These are phyloP conservation scores for Mycosphaerella arachidis DNA, from an alignment of 2,329 filamentous ascomycete species.

Conservation along the genomic window DNA sequence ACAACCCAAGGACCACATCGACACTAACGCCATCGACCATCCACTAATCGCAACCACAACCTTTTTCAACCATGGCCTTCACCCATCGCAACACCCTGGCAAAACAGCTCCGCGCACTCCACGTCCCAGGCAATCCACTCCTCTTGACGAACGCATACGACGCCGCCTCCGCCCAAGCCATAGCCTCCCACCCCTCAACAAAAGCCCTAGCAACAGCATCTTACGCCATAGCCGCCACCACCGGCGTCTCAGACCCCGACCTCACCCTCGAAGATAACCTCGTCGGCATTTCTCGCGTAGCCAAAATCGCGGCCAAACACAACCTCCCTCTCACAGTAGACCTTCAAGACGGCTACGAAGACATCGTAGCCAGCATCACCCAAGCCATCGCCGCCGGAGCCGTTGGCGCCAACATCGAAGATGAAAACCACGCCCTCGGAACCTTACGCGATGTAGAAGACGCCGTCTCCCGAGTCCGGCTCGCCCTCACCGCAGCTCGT, in stretches of 20 bases:
- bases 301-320: conserved; percentile 36
- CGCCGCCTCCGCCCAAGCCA: conserved; percentile 43
- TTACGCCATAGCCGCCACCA: conserved; percentile 33
- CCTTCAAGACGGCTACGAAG: conserved; percentile 58
- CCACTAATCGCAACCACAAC: too few species aligned
- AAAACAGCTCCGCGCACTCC: conserved; percentile 37
- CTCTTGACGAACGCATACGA: conserved; percentile 57
- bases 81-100: conserved; percentile 10
- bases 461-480: conserved; percentile 47
- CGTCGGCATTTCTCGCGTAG: conserved; percentile 42
- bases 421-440: conserved; percentile 40
- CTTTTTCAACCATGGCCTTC: conserved; percentile 4
- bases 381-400: conserved; percentile 49
- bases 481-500: conserved; percentile 41
- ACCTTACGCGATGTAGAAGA: conserved; percentile 40
- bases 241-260: conserved; percentile 33
- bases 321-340: conserved; percentile 53
- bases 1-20: too few species aligned
- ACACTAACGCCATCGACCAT: too few species aligned
- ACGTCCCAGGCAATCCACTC: conserved; percentile 49
- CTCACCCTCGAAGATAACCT: conserved; percentile 52
- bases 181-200: conserved; percentile 43
- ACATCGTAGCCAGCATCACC: conserved; percentile 44
- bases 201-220: conserved; percentile 39
- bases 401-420: conserved; percentile 58